Evolutionary conservation across 2,329 filamentous ascomycete species (phyloP).

Genomic region (Elsinoe ampelina): DNA sequence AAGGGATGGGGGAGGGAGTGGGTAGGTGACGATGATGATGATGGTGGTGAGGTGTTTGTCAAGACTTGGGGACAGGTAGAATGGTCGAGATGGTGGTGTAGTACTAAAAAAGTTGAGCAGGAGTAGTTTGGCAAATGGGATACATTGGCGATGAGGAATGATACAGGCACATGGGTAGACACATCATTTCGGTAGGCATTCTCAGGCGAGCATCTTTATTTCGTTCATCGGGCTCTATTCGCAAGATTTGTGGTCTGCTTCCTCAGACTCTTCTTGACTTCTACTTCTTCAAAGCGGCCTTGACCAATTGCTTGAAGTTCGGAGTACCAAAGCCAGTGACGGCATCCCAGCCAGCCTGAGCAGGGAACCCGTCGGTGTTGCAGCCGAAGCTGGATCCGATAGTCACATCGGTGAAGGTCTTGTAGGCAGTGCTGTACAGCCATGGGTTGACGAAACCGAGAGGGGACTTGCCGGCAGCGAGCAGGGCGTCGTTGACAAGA

Average conservation of each 20-base stretch:
- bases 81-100: neutral
- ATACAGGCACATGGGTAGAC: no score
- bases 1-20: neutral
- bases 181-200: no score
- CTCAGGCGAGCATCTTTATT: no score
- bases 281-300: slow-evolving; percentile 2
- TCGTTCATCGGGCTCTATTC: no score
- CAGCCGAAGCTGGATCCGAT: slow-evolving; percentile 30
- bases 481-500: slow-evolving; percentile 52
- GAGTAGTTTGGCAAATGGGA: neutral
- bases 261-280: neutral
- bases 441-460: slow-evolving; percentile 52
- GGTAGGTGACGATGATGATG: neutral
- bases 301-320: neutral
- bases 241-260: no score
- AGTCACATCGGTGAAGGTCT: slow-evolving; percentile 40
- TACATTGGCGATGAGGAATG: neutral
- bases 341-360: slow-evolving; percentile 26
- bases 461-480: slow-evolving; percentile 38
- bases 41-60: neutral
- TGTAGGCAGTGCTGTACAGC: slow-evolving; percentile 40
- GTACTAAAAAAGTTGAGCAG: no score
- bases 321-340: slow-evolving; percentile 26
- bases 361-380: slow-evolving; percentile 21
- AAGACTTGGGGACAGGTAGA: neutral